Percentiles rank a stretch among this genome's conserved stretches.
Conservation (phyloP, 345 rosid species). For the sweet orange (Citrus sinensis) region DVS_A1.0 CM039162.1:682501-683000, state of each 20-base stretch:
- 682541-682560: neutral
- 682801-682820: neutral
- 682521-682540: neutral
- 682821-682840: neutral
- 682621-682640: neutral
- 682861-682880: neutral
- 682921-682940: constrained; percentile 36
- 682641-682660: neutral
- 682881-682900: constrained; percentile 24
- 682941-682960: constrained; percentile 33
- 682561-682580: neutral
- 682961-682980: constrained; percentile 38
- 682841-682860: neutral
- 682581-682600: neutral
- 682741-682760: neutral
- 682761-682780: too few species aligned
- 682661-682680: neutral
- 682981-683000: constrained; percentile 41
- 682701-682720: too few species aligned
- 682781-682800: neutral
- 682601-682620: neutral
- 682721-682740: neutral
- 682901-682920: constrained; percentile 34
- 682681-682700: neutral
- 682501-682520: neutral